phyloP scores from a whole-genome alignment of 345 rosid genomes.

The Salix purpurea region DNA sequence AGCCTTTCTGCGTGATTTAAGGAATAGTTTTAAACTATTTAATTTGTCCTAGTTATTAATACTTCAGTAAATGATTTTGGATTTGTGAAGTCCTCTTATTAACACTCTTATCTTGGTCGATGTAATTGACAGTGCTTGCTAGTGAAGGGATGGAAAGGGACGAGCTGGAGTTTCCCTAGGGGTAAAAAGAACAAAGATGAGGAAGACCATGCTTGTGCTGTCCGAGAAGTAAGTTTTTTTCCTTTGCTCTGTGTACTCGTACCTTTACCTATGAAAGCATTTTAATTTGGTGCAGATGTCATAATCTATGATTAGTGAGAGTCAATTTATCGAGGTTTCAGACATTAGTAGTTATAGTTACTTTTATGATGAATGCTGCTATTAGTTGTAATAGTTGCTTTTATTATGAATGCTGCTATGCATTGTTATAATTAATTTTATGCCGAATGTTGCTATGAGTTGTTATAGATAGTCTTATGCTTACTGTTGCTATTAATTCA shows the following conservation, averaged over 20 bases:
- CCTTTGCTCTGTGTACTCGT: not conserved
- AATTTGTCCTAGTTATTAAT: not conserved
- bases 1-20: not conserved
- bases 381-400: not conserved
- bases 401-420: not conserved
- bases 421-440: not conserved
- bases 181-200: conserved; percentile 99
- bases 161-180: conserved; percentile 99
- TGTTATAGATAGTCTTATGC: not conserved
- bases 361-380: not conserved
- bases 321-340: not conserved
- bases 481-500: not conserved
- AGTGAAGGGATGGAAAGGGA: conserved; percentile 99
- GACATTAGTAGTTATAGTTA: not conserved
- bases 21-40: not conserved
- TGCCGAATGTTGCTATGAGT: not conserved
- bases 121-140: conserved; percentile 61
- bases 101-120: not conserved
- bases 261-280: not conserved
- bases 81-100: not conserved
- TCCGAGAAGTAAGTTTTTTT: conserved; percentile 65
- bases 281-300: not conserved
- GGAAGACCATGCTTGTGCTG: conserved; percentile 95
- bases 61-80: not conserved
- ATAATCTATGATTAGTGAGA: not conserved